Evolutionary conservation across 2,329 filamentous ascomycete species (phyloP).

Genomic region (Coniochaeta pulveracea): DNA sequence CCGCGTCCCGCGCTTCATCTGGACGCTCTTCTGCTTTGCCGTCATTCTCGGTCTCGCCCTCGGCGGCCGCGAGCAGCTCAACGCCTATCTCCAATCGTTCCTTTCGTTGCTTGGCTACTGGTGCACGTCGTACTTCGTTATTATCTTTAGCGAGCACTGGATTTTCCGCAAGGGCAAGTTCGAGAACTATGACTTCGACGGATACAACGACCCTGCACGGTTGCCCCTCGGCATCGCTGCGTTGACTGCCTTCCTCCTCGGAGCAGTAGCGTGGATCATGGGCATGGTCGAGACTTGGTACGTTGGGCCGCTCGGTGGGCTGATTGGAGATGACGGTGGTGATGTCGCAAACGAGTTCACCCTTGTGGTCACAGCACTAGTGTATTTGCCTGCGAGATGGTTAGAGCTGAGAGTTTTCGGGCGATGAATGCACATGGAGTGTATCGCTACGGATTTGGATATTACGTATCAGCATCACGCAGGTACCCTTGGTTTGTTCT

Average conservation of each 20-base stretch:
- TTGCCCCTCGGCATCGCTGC: slow-evolving; percentile 33
- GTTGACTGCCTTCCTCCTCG: slow-evolving; percentile 28
- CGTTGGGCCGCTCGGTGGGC: slow-evolving; percentile 29
- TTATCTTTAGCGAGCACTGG: slow-evolving; percentile 36
- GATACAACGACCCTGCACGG: slow-evolving; percentile 30
- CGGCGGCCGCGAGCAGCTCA: slow-evolving; percentile 28
- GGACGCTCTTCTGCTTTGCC: slow-evolving; percentile 32
- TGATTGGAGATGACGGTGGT: slow-evolving; percentile 30
- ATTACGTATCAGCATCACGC: too few relatives aligned
- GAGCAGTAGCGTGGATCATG: slow-evolving; percentile 36
- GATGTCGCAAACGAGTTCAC: slow-evolving; percentile 42
- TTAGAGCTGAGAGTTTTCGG: slow-evolving; percentile 34
- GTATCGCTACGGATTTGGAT: too few relatives aligned
- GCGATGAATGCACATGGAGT: slow-evolving; percentile 14
- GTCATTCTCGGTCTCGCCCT: slow-evolving; percentile 32
- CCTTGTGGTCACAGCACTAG: slow-evolving; percentile 33
- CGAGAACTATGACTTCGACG: slow-evolving; percentile 34
- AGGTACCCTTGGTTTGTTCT: too few relatives aligned
- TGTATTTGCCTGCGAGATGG: slow-evolving; percentile 34
- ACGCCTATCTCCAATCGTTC: slow-evolving; percentile 32
- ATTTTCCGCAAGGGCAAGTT: slow-evolving; percentile 28
- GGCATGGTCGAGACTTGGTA: slow-evolving; percentile 50
- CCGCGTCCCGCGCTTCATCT: slow-evolving; percentile 32
- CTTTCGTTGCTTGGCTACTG: slow-evolving; percentile 30
- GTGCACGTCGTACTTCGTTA: slow-evolving; percentile 34